These are phyloP conservation scores for Populus alba DNA, from an alignment of 345 rosid species.

Conservation along the genomic window DNA sequence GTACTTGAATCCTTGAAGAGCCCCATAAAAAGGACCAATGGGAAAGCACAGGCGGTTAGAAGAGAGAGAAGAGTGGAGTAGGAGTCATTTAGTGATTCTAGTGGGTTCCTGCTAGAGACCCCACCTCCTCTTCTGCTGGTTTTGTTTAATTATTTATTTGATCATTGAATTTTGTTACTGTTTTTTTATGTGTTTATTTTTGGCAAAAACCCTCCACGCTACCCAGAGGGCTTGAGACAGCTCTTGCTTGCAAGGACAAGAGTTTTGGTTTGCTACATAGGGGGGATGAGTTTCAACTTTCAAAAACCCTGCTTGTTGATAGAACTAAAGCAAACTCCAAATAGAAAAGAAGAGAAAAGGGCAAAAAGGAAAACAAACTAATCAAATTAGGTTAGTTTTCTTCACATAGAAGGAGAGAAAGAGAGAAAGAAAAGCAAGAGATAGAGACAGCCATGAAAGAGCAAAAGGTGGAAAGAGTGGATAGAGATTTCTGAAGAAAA, in stretches of 20 bases:
- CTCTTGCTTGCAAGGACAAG: constrained; percentile 49
- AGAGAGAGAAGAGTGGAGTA: constrained; percentile 52
- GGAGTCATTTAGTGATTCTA: constrained; percentile 61
- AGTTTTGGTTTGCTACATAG: constrained; percentile 36
- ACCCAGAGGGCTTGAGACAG: constrained; percentile 38
- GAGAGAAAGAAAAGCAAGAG: constrained; percentile 23
- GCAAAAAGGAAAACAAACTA: neutral
- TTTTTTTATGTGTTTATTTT: constrained; percentile 10
- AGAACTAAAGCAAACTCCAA: constrained; percentile 15
- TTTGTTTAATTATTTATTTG: neutral
- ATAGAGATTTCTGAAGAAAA: constrained; percentile 34
- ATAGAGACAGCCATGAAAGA: constrained; percentile 48
- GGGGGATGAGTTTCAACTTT: neutral
- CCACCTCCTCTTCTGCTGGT: constrained; percentile 28
- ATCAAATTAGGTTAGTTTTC: constrained; percentile 55
- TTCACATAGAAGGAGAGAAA: constrained; percentile 56
- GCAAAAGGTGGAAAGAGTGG: constrained; percentile 24
- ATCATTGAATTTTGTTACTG: neutral
- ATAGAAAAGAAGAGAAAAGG: neutral
- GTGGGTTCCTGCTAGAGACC: constrained; percentile 60
- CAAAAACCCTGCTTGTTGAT: constrained; percentile 14
- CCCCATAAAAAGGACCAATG: constrained; percentile 57
- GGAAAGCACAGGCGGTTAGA: constrained; percentile 77
- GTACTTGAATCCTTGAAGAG: constrained; percentile 41
- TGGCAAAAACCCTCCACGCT: constrained; percentile 31